phyloP scores from a whole-genome alignment of 352 stramenopile genomes.

The Pythium dissotocum region DNA sequence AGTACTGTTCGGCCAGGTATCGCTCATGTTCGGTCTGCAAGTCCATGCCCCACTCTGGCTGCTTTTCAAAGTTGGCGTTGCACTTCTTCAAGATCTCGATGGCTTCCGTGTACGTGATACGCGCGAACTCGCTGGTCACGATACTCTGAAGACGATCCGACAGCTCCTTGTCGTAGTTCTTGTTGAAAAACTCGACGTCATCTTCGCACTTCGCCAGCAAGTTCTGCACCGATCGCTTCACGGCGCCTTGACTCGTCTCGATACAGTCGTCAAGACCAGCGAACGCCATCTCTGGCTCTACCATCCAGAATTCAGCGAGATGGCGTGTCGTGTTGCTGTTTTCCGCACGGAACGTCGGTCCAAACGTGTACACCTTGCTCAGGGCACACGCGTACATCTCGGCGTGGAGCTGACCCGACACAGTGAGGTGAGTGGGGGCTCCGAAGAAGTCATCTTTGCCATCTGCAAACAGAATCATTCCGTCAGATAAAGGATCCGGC shows the following conservation, averaged over 20 bases:
- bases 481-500: neutral
- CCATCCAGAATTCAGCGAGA: conserved; percentile 98
- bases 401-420: conserved; percentile 93
- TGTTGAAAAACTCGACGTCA: conserved; percentile 94
- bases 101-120: conserved; percentile 95
- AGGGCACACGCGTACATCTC: conserved; percentile 97
- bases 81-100: conserved; percentile 92
- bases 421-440: conserved; percentile 88
- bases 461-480: conserved; percentile 36
- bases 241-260: conserved; percentile 90
- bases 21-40: conserved; percentile 97
- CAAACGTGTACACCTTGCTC: conserved; percentile 99
- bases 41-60: conserved; percentile 93
- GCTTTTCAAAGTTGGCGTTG: conserved; percentile 79
- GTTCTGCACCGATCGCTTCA: conserved; percentile 88
- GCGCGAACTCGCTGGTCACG: conserved; percentile 85
- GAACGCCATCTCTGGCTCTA: conserved; percentile 94
- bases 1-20: conserved; percentile 90
- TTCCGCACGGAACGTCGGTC: conserved; percentile 98
- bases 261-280: conserved; percentile 88
- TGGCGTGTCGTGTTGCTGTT: conserved; percentile 98
- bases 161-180: conserved; percentile 88
- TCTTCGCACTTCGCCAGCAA: conserved; percentile 85
- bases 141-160: conserved; percentile 84
- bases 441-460: conserved; percentile 95